Evolutionary conservation across 1,284 basidiomycete genomes (phyloP).

Genomic region (Lignosus rhinocerotis): DNA sequence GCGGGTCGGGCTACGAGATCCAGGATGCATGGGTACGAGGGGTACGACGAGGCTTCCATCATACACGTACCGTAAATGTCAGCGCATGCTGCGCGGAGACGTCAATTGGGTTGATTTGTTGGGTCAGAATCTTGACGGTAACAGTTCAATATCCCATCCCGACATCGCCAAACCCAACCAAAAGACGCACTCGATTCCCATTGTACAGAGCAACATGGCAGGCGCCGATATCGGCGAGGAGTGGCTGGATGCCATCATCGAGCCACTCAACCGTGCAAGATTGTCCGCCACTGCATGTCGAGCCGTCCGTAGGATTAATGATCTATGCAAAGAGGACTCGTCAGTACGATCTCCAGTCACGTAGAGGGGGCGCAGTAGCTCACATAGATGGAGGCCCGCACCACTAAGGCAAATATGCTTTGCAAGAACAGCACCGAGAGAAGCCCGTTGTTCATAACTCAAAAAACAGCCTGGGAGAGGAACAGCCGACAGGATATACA

Average conservation of each 20-base stretch:
- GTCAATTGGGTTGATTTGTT: conserved; percentile 43
- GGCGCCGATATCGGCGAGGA: conserved; percentile 49
- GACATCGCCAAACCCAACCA: not conserved
- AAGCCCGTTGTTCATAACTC: conserved; percentile 14
- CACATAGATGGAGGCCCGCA: conserved; percentile 23
- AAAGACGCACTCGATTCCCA: conserved; percentile 45
- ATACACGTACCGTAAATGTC: conserved; percentile 38
- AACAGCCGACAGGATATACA: not conserved
- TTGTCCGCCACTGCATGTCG: conserved; percentile 51
- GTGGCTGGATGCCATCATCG: conserved; percentile 57
- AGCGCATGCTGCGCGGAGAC: conserved; percentile 36
- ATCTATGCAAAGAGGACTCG: conserved; percentile 40
- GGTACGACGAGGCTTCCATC: not conserved
- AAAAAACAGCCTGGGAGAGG: not conserved
- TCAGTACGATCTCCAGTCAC: not conserved
- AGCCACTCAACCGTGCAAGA: conserved; percentile 57
- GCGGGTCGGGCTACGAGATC: conserved; percentile 32
- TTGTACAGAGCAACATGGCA: conserved; percentile 55
- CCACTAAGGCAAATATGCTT: conserved; percentile 11
- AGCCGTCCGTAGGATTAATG: conserved; percentile 42
- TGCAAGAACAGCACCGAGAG: conserved; percentile 19
- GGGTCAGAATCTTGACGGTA: conserved; percentile 48
- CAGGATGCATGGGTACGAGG: not conserved
- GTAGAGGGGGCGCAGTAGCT: not conserved
- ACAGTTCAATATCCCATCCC: not conserved